Evolutionary conservation across 371 early-diverging fungal species (phyloP).

Genomic region (Dichotomocladium elegans): DNA sequence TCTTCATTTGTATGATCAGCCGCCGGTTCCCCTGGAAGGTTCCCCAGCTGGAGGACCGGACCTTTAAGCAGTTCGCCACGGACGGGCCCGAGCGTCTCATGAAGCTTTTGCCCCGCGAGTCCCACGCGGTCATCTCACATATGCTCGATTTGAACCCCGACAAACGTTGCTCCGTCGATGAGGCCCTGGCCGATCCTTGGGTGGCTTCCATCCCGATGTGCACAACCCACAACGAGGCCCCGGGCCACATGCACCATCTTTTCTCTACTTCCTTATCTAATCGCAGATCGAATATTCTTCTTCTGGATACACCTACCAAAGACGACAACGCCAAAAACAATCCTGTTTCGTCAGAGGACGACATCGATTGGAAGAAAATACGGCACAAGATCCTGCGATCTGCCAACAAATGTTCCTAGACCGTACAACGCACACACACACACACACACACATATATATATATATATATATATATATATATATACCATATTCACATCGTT

Average conservation of each 20-base stretch:
- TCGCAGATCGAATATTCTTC: no score
- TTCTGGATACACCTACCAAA: no score
- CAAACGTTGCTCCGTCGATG: constrained; percentile 42
- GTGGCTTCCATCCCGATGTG: constrained; percentile 52
- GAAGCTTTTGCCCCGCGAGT: constrained; percentile 43
- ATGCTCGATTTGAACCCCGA: constrained; percentile 49
- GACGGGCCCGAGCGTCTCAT: constrained; percentile 23
- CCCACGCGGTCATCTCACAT: constrained; percentile 31
- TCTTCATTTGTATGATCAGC: constrained; percentile 64
- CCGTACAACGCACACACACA: no score
- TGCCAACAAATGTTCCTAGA: no score
- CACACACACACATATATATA: no score
- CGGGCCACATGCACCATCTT: constrained; percentile 2
- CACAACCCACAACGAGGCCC: constrained; percentile 27
- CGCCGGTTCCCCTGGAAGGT: constrained; percentile 68
- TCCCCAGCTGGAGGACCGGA: constrained; percentile 43
- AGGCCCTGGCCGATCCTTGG: constrained; percentile 53
- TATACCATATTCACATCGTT: no score
- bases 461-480: no score
- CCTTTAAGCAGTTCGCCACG: constrained; percentile 39
- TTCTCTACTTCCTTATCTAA: no score
- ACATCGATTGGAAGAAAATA: no score
- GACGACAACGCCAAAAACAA: no score
- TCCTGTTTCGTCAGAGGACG: no score
- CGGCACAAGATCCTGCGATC: no score